Percentiles rank a stretch among this genome's conserved stretches.
These are phyloP conservation scores for Penicillium fimorum DNA, from an alignment of 495 filamentous ascomycete genomes.

Conservation along the genomic window DNA sequence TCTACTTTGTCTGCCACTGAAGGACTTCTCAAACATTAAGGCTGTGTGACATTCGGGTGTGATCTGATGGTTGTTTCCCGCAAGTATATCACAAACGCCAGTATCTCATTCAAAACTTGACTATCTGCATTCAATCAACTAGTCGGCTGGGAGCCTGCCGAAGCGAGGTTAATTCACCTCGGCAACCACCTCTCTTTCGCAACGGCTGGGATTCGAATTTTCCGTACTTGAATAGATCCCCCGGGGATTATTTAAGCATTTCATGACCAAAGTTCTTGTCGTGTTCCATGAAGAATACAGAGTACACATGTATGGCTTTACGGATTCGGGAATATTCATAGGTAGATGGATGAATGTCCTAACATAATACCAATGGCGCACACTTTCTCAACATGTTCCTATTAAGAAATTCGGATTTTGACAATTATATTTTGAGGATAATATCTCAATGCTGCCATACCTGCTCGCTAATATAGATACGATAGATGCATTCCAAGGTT, in stretches of 20 bases:
- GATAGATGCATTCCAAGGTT: background rate
- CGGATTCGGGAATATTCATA: background rate
- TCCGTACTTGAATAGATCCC: background rate
- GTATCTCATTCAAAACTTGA: conserved; percentile 9
- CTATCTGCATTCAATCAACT: conserved; percentile 1
- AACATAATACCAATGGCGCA: background rate
- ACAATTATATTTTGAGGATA: background rate
- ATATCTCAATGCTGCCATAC: background rate
- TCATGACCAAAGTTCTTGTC: background rate
- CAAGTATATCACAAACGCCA: conserved; percentile 13
- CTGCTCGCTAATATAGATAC: background rate
- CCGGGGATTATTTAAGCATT: background rate
- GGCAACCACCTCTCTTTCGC: background rate
- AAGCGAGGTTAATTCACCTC: background rate
- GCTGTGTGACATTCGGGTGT: conserved; percentile 19
- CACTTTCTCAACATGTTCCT: background rate
- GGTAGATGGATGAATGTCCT: background rate
- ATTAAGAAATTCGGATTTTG: background rate
- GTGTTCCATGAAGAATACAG: background rate
- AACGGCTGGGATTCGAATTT: conserved; percentile 5
- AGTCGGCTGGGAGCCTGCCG: background rate
- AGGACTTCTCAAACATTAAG: background rate
- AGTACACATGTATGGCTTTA: background rate
- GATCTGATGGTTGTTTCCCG: conserved; percentile 18
- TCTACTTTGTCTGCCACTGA: background rate